Base-by-base conservation (phyloP, 1,284 basidiomycete genomes). In the Rhodotorula sp. region DNA sequence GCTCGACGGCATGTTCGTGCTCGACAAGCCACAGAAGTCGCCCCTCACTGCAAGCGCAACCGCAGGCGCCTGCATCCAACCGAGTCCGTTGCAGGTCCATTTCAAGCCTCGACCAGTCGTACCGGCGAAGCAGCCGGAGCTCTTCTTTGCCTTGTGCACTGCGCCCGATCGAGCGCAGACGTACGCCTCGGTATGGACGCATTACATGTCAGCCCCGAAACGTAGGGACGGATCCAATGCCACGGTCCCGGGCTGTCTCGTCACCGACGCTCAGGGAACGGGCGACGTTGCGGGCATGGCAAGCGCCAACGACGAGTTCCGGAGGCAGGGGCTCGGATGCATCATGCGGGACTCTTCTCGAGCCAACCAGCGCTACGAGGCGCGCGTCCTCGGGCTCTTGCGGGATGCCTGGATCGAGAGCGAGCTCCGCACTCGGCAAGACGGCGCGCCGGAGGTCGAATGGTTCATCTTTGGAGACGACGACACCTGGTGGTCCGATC, bases 401-500 rank as follows among this genome's bases (percentile, higher is more conserved):
- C 47, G 61, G 5, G 72, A 70, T 7, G 72, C 66, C 2, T 70
- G 72, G 72, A 28, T 59, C 28, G 72, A 70, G 55, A 63, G 60
- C 47, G 72, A 70, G 58, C 47, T 64, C 7, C 47, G 64, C 7
- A 26, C 60, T 8, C 68, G 60, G 60, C 55, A 67, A 31, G 66
- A 68, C 43, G 61, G 58, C 15, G 52, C 49, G 2, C 23, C 31
- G 5, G 19, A 66, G 4, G 67, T 67, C 57, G 69, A 73, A 54
- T 73, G 66, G 66, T 73, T 70, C 62, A 52, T 70, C 15, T 73
- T 73, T 26, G 47, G 34, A 14, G 72, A 73, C 50, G 72, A 73
- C 59, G 72, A 73, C 59, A 73, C 72, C 14, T 73, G 66, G 66
- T 67, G 50, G 45, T 58, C 54, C 23, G 71, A 73, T 60, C 28